Evolutionary conservation across 2,329 filamentous ascomycete species (phyloP).

Genomic region (Nemania diffusa): DNA sequence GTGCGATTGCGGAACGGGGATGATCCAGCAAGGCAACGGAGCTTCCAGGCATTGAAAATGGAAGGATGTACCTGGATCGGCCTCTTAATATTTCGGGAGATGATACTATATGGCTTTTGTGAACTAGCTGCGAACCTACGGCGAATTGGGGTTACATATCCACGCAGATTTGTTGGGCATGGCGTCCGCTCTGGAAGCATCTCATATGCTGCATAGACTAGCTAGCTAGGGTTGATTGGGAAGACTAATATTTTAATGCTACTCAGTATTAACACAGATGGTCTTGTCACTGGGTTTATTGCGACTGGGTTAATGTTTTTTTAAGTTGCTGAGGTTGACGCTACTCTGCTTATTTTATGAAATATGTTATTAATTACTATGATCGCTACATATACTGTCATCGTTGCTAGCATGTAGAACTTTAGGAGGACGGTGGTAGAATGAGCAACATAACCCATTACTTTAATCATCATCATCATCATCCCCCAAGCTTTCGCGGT

Average conservation of each 20-base stretch:
- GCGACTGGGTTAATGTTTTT: not conserved
- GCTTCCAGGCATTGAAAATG: not conserved
- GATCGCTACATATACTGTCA: not conserved
- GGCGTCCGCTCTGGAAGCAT: not conserved
- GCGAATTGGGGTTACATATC: conserved; percentile 1
- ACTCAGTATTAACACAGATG: not conserved
- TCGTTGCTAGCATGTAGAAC: not conserved
- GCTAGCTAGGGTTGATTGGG: conserved; percentile 3
- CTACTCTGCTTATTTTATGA: not conserved
- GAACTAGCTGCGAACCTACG: conserved; percentile 13
- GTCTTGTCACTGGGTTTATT: not conserved
- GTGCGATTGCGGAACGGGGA: not conserved
- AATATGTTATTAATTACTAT: conserved; percentile 6
- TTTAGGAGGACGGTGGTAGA: not conserved
- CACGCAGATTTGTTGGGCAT: conserved; percentile 16
- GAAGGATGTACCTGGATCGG: not conserved
- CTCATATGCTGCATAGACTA: not conserved
- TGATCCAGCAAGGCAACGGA: not conserved
- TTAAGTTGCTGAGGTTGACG: not conserved
- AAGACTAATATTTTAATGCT: not conserved
- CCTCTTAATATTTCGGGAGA: not conserved
- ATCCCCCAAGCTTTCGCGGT: conserved; percentile 71
- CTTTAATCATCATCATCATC: conserved; percentile 63
- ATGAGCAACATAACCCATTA: not conserved
- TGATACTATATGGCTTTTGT: conserved; percentile 11